phyloP scores from a whole-genome alignment of 352 stramenopile genomes.

The Pythium aquatile region DNA sequence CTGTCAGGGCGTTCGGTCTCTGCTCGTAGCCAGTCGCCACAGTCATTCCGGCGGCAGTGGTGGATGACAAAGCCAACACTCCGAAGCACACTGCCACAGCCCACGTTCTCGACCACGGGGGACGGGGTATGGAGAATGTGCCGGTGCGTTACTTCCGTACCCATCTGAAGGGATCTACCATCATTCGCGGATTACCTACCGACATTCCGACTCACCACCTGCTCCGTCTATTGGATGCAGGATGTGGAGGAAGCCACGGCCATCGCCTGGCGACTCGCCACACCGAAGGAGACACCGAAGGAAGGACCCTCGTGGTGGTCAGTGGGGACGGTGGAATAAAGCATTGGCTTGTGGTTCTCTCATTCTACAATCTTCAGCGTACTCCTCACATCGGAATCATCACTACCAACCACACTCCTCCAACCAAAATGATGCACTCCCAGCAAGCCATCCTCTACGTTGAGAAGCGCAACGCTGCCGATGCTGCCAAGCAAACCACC shows the following conservation, averaged over 20 bases:
- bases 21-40: background rate
- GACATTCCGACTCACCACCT: background rate
- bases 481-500: background rate
- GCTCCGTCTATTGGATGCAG: slow-evolving; percentile 3
- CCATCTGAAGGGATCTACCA: background rate
- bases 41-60: background rate
- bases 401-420: background rate
- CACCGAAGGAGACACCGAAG: too few relatives aligned
- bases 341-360: background rate
- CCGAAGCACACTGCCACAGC: background rate
- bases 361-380: background rate
- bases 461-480: slow-evolving; percentile 3
- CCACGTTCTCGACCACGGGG: background rate
- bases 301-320: too few relatives aligned
- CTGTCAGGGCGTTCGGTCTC: background rate
- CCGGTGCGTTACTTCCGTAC: background rate
- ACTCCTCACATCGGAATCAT: background rate
- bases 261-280: too few relatives aligned
- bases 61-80: background rate
- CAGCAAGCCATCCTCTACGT: slow-evolving; percentile 1
- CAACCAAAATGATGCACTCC: background rate
- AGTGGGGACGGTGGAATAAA: too few relatives aligned
- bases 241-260: background rate
- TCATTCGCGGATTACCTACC: background rate
- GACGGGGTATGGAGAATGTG: background rate